phyloP scores from a whole-genome alignment of 306 rosid genomes.

The Argentina anserina region DNA sequence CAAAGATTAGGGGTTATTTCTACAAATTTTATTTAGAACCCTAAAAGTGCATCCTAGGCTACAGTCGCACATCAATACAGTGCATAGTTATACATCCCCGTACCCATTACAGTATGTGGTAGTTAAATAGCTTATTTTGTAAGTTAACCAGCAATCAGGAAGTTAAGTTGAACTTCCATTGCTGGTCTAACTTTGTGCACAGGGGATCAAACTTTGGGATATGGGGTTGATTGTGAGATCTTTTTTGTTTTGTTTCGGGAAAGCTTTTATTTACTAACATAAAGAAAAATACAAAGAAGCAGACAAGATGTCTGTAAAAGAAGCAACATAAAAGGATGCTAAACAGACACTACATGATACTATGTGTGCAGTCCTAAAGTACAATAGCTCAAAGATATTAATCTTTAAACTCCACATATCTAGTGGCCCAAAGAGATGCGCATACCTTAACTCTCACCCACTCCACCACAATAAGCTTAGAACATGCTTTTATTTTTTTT shows the following conservation, averaged over 20 bases:
- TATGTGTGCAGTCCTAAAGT: not conserved
- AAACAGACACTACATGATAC: not conserved
- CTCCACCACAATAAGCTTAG: not conserved
- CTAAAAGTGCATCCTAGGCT: not conserved
- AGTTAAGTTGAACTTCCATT: not conserved
- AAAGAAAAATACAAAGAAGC: not conserved
- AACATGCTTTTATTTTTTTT: not conserved
- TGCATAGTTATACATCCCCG: not conserved
- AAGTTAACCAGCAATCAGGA: not conserved
- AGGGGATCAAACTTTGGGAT: not conserved
- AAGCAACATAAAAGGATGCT: not conserved
- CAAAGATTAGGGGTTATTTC: not conserved
- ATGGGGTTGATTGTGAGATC: not conserved
- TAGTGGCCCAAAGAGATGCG: not conserved
- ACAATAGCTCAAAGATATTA: not conserved
- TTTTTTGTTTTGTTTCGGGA: not conserved
- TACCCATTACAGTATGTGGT: not conserved
- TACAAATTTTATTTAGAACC: not conserved
- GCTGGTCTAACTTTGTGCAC: not conserved
- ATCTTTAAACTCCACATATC: not conserved
- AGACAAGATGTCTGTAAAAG: not conserved
- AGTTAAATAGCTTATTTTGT: not conserved
- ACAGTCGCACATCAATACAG: not conserved
- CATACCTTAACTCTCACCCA: not conserved
- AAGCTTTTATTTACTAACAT: too few relatives aligned